Evolutionary conservation across 192 early-diverging fungal species (phyloP).

Genomic region (Backusella macrospora): DNA sequence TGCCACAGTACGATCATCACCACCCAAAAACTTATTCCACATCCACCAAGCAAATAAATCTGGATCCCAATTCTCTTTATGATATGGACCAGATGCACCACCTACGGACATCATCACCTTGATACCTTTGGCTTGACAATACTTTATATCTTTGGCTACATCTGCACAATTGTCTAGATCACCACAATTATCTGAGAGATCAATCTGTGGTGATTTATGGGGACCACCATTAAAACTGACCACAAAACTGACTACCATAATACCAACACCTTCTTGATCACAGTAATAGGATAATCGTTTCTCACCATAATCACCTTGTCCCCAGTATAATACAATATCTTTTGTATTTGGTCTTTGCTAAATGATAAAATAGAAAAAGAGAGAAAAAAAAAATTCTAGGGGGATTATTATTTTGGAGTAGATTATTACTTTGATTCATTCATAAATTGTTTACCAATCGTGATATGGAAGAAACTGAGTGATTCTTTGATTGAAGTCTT

Average conservation of each 20-base stretch:
- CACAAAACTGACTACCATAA: slow-evolving; percentile 32
- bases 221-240: slow-evolving; percentile 27
- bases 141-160: slow-evolving; percentile 60
- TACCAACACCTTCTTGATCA: slow-evolving; percentile 25
- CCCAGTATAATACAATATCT: slow-evolving; percentile 36
- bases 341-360: slow-evolving; percentile 2
- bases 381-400: too few relatives aligned
- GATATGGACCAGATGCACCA: slow-evolving; percentile 53
- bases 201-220: slow-evolving; percentile 21
- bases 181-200: slow-evolving; percentile 30
- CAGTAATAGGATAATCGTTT: slow-evolving; percentile 34
- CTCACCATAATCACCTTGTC: slow-evolving; percentile 29
- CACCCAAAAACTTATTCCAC: slow-evolving; percentile 61
- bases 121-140: slow-evolving; percentile 65
- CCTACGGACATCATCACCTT: slow-evolving; percentile 65
- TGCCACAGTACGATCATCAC: slow-evolving; percentile 40
- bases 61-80: slow-evolving; percentile 32
- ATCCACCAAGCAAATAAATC: slow-evolving; percentile 33
- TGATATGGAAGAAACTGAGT: background rate
- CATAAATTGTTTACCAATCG: background rate
- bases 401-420: background rate
- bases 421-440: background rate
- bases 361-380: background rate
- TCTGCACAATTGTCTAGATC: slow-evolving; percentile 47
- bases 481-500: background rate